Evolutionary conservation across 2,329 filamentous ascomycete genomes (phyloP).

Genomic region (Pseudocercospora fuligena): DNA sequence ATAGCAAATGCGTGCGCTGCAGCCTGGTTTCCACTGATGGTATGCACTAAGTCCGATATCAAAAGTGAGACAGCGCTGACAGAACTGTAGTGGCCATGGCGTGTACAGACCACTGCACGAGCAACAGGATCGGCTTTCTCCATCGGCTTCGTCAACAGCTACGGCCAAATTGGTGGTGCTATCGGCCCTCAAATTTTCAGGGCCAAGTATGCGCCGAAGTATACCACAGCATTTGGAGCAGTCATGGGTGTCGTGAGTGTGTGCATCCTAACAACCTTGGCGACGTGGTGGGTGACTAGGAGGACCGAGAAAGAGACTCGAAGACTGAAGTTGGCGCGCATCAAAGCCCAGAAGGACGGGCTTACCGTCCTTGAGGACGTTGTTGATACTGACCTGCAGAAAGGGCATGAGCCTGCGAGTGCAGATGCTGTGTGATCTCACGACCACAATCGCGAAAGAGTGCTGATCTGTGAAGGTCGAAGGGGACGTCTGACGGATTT

Average conservation of each 20-base stretch:
- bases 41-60: background rate
- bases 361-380: conserved; percentile 8
- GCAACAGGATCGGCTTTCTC: conserved; percentile 11
- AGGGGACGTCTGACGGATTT: too few relatives aligned
- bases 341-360: conserved; percentile 4
- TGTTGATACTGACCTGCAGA: conserved; percentile 6
- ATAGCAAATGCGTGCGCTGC: conserved; percentile 7
- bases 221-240: conserved; percentile 1
- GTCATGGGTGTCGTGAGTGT: conserved; percentile 7
- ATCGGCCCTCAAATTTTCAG: conserved; percentile 11
- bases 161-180: conserved; percentile 11
- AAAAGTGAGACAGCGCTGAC: background rate
- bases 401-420: background rate
- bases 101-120: conserved; percentile 3
- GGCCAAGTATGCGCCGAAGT: conserved; percentile 8
- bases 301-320: conserved; percentile 11
- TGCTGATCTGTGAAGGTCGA: background rate
- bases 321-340: conserved; percentile 5
- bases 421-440: background rate
- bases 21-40: conserved; percentile 13
- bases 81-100: conserved; percentile 6
- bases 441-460: background rate
- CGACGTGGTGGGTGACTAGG: conserved; percentile 10
- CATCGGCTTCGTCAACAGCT: conserved; percentile 9
- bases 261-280: conserved; percentile 7